phyloP scores from a whole-genome alignment of 805 yeast genomes.

The Kodamaea sagamina region DNA sequence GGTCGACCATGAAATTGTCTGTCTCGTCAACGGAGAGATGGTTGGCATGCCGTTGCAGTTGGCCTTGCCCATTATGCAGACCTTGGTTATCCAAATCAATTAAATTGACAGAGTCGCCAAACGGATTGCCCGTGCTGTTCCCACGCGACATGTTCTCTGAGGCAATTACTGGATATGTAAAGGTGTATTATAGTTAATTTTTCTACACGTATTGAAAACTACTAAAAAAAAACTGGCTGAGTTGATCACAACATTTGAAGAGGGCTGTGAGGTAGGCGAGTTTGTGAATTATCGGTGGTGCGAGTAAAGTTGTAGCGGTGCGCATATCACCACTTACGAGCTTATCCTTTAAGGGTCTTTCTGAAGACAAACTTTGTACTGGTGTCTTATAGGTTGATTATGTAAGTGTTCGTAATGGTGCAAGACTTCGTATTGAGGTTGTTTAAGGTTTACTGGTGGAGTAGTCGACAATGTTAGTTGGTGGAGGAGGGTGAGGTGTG shows the following conservation, averaged over 20 bases:
- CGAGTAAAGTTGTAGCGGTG: no score
- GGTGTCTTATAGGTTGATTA: no score
- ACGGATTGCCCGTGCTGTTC: constrained; percentile 14
- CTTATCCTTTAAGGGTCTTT: no score
- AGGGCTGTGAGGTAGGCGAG: not conserved
- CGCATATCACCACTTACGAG: no score
- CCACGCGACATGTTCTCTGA: constrained; percentile 6
- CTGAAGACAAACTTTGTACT: no score
- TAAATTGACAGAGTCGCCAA: constrained; percentile 10
- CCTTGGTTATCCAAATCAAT: constrained; percentile 11
- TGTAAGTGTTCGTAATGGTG: no score
- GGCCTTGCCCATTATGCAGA: constrained; percentile 3
- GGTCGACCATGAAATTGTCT: constrained; percentile 6
- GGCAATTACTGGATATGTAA: not conserved
- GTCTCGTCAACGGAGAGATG: constrained; percentile 7
- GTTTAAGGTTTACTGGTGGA: no score
- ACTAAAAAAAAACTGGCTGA: constrained; percentile 6
- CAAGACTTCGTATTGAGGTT: no score
- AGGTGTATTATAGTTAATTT: not conserved
- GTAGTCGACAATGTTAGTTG: no score
- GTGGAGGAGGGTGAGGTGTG: no score
- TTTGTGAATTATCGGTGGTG: not conserved
- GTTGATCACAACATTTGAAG: not conserved
- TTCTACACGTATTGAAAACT: constrained; percentile 7
- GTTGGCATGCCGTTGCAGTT: not conserved